phyloP scores from a whole-genome alignment of 345 rosid species.

The Luvunga scandens region DNA sequence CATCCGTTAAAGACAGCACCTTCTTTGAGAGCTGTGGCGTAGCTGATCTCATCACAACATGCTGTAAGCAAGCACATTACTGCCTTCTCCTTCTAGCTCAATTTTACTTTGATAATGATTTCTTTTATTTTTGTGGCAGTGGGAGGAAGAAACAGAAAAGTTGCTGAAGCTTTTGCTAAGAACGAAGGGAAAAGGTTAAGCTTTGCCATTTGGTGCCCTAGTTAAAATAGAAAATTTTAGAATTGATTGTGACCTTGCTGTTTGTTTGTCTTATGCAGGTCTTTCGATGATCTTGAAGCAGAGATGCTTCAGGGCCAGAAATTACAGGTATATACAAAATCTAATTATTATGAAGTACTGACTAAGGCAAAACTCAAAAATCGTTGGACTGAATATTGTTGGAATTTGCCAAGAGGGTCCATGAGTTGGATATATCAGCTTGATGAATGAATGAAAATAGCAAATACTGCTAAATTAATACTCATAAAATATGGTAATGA shows the following conservation, averaged over 20 bases:
- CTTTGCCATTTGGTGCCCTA: conserved; percentile 5
- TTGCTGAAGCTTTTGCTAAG: conserved; percentile 88
- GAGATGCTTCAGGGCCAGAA: conserved; percentile 95
- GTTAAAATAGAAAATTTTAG: background rate
- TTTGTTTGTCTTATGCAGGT: conserved; percentile 40
- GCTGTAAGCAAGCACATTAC: conserved; percentile 54
- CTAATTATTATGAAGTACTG: background rate
- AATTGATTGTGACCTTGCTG: conserved; percentile 8
- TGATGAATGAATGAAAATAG: background rate
- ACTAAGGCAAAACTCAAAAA: background rate
- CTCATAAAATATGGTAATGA: background rate
- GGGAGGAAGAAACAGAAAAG: conserved; percentile 90
- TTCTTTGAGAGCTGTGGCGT: conserved; percentile 97
- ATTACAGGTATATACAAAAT: conserved; percentile 62
- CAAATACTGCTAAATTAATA: background rate
- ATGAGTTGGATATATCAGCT: background rate
- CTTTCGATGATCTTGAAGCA: conserved; percentile 96
- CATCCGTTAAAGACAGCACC: conserved; percentile 81
- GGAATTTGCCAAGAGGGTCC: background rate
- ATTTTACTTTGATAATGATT: conserved; percentile 9
- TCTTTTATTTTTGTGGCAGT: conserved; percentile 36
- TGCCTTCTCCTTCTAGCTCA: background rate
- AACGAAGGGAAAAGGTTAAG: conserved; percentile 72
- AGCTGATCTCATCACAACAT: conserved; percentile 90
- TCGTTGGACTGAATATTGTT: background rate